Percentiles rank a stretch among this genome's conserved stretches.
Evolutionary conservation across 2,329 filamentous ascomycete species (phyloP).

Genomic region (Fusarium albidum): DNA sequence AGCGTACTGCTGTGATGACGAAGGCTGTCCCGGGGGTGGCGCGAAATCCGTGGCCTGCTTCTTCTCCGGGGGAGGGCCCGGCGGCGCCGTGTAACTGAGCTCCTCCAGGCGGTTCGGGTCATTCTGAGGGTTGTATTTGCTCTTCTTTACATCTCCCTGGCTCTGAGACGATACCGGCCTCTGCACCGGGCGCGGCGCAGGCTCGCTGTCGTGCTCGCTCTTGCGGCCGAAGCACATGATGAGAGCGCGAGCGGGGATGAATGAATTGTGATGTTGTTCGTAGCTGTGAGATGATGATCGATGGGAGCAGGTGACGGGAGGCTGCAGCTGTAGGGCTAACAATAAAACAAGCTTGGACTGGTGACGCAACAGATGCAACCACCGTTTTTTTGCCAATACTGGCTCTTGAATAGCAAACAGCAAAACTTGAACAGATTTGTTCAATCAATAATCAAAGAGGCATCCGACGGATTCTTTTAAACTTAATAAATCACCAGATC

Average conservation of each 20-base stretch:
- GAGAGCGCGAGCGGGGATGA: not conserved
- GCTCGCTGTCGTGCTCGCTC: conserved; percentile 49
- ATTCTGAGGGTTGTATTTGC: conserved; percentile 37
- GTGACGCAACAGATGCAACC: not conserved
- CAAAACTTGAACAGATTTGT: not conserved
- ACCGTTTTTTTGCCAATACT: not conserved
- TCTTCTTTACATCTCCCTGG: conserved; percentile 41
- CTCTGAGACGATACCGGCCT: conserved; percentile 38
- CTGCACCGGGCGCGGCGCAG: conserved; percentile 50
- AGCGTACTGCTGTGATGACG: conserved; percentile 24
- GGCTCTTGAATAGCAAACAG: not conserved
- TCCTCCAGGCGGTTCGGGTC: conserved; percentile 29
- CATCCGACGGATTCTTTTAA: no score
- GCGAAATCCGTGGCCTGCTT: conserved; percentile 9
- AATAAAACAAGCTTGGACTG: conserved; percentile 5
- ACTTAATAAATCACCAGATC: conserved; percentile 17
- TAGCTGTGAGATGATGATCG: not conserved
- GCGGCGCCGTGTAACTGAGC: conserved; percentile 34
- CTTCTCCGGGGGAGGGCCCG: conserved; percentile 41
- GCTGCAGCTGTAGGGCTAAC: not conserved
- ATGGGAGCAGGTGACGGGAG: not conserved
- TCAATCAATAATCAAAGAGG: not conserved
- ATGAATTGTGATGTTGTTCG: conserved; percentile 1
- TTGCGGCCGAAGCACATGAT: conserved; percentile 61
- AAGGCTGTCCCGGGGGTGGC: conserved; percentile 22